These are phyloP conservation scores for Rhynchosporium secalis DNA, from an alignment of 2,329 filamentous ascomycete genomes.

Conservation along the genomic window DNA sequence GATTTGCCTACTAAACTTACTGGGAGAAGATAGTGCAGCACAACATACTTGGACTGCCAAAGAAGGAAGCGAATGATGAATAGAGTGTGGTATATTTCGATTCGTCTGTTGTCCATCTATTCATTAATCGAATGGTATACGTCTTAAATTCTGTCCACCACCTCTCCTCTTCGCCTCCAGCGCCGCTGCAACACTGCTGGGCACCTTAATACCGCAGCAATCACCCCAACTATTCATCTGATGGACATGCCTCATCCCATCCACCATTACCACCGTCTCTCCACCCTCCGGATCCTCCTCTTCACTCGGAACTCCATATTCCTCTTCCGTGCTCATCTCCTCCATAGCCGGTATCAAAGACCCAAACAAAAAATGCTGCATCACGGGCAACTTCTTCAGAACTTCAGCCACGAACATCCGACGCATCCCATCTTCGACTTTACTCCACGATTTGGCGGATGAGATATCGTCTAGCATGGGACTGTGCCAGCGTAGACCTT, in stretches of 20 bases:
- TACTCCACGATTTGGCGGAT: conserved; percentile 82
- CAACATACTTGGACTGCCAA: no score
- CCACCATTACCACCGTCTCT: conserved; percentile 63
- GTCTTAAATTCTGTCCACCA: conserved; percentile 59
- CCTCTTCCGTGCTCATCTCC: conserved; percentile 72
- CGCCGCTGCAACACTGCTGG: conserved; percentile 87
- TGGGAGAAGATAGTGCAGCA: no score
- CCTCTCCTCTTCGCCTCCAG: conserved; percentile 81
- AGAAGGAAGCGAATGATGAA: background rate
- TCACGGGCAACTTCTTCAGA: conserved; percentile 88
- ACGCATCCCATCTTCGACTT: conserved; percentile 92
- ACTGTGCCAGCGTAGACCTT: conserved; percentile 91
- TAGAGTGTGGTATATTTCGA: background rate
- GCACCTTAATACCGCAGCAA: conserved; percentile 97
- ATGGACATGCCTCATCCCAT: conserved; percentile 70
- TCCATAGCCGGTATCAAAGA: conserved; percentile 76
- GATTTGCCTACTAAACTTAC: no score
- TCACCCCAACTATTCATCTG: conserved; percentile 81
- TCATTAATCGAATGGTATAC: conserved; percentile 76
- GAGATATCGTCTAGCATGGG: conserved; percentile 99
- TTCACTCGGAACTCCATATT: conserved; percentile 48
- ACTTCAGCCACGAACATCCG: conserved; percentile 97
- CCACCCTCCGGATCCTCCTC: conserved; percentile 55
- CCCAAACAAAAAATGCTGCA: conserved; percentile 98
- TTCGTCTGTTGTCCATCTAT: background rate